A percentile compares a stretch with the other conserved stretches of the same genome.
phyloP scores from a whole-genome alignment of 2,329 filamentous ascomycete genomes.

The Epichloe gansuensis region DNA sequence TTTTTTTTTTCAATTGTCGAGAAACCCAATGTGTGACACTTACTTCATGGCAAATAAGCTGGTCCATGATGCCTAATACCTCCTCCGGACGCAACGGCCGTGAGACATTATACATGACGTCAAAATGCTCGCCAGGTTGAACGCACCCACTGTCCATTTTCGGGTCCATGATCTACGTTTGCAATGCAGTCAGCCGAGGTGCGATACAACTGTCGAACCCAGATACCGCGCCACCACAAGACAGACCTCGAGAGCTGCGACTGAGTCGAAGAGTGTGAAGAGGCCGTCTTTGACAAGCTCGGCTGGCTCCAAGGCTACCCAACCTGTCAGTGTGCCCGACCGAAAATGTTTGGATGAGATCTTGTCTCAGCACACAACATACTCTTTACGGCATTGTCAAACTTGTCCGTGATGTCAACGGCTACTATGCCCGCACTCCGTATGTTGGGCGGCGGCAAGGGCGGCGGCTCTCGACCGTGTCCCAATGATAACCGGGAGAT shows the following conservation, averaged over 20 bases:
- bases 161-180: constrained; percentile 79
- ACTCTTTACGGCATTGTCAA: constrained; percentile 41
- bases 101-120: constrained; percentile 68
- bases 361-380: constrained; percentile 23
- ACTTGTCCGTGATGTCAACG: constrained; percentile 45
- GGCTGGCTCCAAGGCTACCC: constrained; percentile 58
- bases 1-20: neutral
- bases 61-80: constrained; percentile 86
- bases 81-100: constrained; percentile 59
- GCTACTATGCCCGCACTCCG: constrained; percentile 38
- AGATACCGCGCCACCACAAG: neutral
- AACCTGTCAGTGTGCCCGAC: constrained; percentile 14
- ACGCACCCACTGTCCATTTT: constrained; percentile 97
- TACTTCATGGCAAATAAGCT: constrained; percentile 80
- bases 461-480: constrained; percentile 17
- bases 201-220: neutral
- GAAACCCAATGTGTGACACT: constrained; percentile 6
- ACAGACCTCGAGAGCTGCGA: constrained; percentile 65
- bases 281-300: constrained; percentile 86
- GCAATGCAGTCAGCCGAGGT: neutral
- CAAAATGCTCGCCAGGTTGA: constrained; percentile 63
- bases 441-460: constrained; percentile 27
- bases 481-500: constrained; percentile 29
- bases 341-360: neutral
- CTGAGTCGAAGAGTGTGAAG: constrained; percentile 90